Conservation (phyloP, 2,329 filamentous ascomycete species). For the Aspergillus ustus region DNA sequence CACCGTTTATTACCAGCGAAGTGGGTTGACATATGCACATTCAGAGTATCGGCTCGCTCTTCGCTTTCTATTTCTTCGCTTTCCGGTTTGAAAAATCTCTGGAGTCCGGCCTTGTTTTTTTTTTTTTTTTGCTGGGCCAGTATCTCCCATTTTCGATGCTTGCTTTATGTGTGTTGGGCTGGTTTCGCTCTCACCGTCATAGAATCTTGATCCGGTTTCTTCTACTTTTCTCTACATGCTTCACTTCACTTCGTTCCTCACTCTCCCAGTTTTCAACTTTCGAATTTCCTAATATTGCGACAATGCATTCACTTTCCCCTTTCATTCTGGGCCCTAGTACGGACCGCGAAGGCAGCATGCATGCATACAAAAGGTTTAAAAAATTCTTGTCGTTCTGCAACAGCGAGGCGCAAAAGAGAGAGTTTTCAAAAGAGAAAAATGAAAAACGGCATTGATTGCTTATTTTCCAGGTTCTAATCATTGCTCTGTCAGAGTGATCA, state of each 20-base stretch:
- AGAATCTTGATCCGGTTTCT: conserved; percentile 33
- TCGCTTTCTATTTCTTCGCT: conserved; percentile 27
- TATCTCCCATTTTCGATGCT: conserved; percentile 34
- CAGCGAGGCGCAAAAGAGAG: conserved; percentile 18
- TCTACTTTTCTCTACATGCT: conserved; percentile 7
- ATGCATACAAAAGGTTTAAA: conserved; percentile 27
- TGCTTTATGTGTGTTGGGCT: conserved; percentile 35
- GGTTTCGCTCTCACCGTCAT: conserved; percentile 37
- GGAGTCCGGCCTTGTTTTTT: conserved; percentile 35
- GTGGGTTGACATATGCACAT: conserved; percentile 31
- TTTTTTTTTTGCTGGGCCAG: conserved; percentile 31
- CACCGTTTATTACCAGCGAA: conserved; percentile 28
- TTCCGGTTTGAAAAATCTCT: conserved; percentile 38
- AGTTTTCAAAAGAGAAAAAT: conserved; percentile 15
- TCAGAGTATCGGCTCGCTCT: conserved; percentile 29
- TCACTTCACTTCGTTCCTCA: neutral
- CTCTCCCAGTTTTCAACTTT: conserved; percentile 3
- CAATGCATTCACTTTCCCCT: conserved; percentile 23
- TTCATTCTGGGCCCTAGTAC: conserved; percentile 25
- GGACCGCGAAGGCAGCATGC: conserved; percentile 30
- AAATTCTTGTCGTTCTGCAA: conserved; percentile 13
- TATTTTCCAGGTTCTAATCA: neutral
- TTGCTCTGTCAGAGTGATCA: neutral
- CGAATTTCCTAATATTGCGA: conserved; percentile 27
- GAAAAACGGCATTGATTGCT: conserved; percentile 21